A percentile compares a stretch with the other conserved stretches of the same genome.
phyloP scores from a whole-genome alignment of 2,329 filamentous ascomycete genomes.

The Sarocladium strictum region DNA sequence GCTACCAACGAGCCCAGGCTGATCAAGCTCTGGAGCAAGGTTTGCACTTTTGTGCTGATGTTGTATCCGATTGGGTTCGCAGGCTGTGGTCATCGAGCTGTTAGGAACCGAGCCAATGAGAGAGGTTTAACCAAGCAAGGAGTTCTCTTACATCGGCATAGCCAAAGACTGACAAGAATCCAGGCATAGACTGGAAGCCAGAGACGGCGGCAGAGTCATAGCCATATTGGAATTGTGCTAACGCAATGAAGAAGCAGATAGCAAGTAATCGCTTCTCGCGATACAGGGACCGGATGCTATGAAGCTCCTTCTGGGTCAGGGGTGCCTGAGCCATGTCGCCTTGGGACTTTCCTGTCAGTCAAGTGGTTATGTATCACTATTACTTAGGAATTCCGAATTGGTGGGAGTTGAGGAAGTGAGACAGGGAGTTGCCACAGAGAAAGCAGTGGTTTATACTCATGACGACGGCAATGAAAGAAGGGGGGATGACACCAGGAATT shows the following conservation, averaged over 20 bases:
- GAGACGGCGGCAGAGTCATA: neutral
- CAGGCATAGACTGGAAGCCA: neutral
- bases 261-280: neutral
- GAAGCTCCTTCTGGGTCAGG: neutral
- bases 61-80: neutral
- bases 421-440: too few relatives aligned
- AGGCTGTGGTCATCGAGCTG: neutral
- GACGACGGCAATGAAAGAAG: too few relatives aligned
- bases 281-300: neutral
- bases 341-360: too few relatives aligned
- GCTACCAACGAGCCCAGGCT: neutral
- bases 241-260: neutral
- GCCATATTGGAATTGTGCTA: neutral
- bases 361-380: too few relatives aligned
- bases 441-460: too few relatives aligned
- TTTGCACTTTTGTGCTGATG: neutral
- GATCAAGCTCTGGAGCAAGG: neutral
- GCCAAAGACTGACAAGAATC: neutral
- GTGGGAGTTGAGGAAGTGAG: too few relatives aligned
- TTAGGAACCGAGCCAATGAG: too few relatives aligned
- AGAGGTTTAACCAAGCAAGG: too few relatives aligned
- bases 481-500: too few relatives aligned
- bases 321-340: neutral
- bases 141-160: neutral
- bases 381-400: too few relatives aligned